Percentiles rank a stretch among this genome's conserved stretches.
Evolutionary conservation across 1,139 yeast species (phyloP).

Genomic region (Candida pseudocylindracea): DNA sequence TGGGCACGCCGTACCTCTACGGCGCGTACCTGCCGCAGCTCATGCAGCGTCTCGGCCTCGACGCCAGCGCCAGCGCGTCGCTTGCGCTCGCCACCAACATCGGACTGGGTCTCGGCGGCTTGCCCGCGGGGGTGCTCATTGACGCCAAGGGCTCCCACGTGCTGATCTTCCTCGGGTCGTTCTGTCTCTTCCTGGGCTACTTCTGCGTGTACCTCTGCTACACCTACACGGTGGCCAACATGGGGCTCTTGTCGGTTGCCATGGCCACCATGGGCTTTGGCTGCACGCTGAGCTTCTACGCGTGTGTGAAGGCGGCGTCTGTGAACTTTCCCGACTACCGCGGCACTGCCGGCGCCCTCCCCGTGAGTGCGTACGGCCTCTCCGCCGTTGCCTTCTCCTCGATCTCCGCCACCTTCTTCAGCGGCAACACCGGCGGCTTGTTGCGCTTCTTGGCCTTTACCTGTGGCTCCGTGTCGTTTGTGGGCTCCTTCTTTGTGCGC

Average conservation of each 20-base stretch:
- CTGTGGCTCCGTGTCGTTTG: constrained; percentile 15
- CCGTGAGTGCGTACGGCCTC: constrained; percentile 35
- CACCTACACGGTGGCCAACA: constrained; percentile 6
- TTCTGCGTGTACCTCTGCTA: constrained; percentile 13
- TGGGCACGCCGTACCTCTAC: constrained; percentile 56
- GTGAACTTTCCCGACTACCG: constrained; percentile 47
- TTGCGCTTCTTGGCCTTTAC: constrained; percentile 13
- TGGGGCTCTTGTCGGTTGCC: constrained; percentile 11
- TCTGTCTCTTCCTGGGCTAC: constrained; percentile 20
- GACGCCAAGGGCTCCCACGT: constrained; percentile 33
- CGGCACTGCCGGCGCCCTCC: constrained; percentile 48
- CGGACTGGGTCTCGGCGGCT: constrained; percentile 48
- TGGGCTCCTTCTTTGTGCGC: constrained; percentile 14
- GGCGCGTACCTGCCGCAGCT: constrained; percentile 58
- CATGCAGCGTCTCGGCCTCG: constrained; percentile 28
- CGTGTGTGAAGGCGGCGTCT: constrained; percentile 48
- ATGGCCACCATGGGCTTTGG: constrained; percentile 39
- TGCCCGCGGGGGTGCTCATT: constrained; percentile 44
- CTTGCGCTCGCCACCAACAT: constrained; percentile 37
- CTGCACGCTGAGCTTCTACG: constrained; percentile 37
- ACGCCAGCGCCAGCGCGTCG: constrained; percentile 38
- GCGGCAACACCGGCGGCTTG: constrained; percentile 18
- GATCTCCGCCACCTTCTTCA: constrained; percentile 21
- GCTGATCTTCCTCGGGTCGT: constrained; percentile 31
- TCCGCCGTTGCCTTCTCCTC: constrained; percentile 20